Percentiles rank a stretch among this genome's conserved stretches.
Conservation (phyloP, 1,139 yeast species). For the Kodamaea ohmeri region DNA sequence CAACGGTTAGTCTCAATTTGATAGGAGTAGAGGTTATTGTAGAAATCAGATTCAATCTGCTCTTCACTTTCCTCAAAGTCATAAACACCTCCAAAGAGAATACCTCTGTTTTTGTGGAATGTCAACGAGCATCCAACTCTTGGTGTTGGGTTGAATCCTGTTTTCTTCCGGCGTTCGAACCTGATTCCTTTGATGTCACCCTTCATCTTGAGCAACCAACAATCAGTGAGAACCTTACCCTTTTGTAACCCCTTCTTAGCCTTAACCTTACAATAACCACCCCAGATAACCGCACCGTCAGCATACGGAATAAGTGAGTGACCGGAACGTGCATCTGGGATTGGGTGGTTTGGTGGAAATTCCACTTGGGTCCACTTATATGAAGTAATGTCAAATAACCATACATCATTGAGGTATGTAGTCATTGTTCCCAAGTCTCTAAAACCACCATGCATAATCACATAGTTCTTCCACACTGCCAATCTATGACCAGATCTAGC, state of each 20-base stretch:
- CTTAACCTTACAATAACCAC: slow-evolving; percentile 93
- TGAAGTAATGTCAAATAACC: slow-evolving; percentile 88
- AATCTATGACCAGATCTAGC: slow-evolving; percentile 92
- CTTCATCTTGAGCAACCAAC: slow-evolving; percentile 89
- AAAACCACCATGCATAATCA: slow-evolving; percentile 87
- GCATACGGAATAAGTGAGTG: slow-evolving; percentile 80
- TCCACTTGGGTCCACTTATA: slow-evolving; percentile 91
- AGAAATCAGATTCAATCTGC: slow-evolving; percentile 79
- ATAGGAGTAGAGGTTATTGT: slow-evolving; percentile 75
- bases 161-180: slow-evolving; percentile 88
- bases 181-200: slow-evolving; percentile 73
- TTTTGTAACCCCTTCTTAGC: slow-evolving; percentile 86
- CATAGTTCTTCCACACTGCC: slow-evolving; percentile 87
- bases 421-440: slow-evolving; percentile 84
- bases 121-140: slow-evolving; percentile 95
- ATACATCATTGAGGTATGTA: slow-evolving; percentile 77
- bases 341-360: slow-evolving; percentile 74
- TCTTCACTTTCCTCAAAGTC: slow-evolving; percentile 96
- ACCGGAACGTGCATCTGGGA: slow-evolving; percentile 93
- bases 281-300: slow-evolving; percentile 86
- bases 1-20: slow-evolving; percentile 87
- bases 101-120: slow-evolving; percentile 87
- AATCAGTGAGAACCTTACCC: slow-evolving; percentile 87
- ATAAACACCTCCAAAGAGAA: slow-evolving; percentile 92
- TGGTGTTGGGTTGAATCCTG: slow-evolving; percentile 85